Evolutionary conservation across 129 eudicot genomes (phyloP).

Genomic region (Lactuca sativa): DNA sequence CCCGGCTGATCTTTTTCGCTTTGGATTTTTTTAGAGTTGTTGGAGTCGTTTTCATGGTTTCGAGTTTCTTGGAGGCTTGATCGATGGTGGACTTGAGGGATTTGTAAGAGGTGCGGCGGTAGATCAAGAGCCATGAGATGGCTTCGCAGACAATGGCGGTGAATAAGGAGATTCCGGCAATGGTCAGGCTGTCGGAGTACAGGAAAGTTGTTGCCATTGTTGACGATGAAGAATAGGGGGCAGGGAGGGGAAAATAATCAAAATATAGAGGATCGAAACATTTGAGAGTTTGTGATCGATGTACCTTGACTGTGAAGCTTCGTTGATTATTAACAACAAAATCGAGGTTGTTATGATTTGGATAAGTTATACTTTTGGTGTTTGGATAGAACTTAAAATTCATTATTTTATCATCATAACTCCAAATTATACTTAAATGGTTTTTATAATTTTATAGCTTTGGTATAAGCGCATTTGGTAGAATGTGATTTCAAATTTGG

Average conservation of each 20-base stretch:
- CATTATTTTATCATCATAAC: too few relatives aligned
- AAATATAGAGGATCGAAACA: not conserved
- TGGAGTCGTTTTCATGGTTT: conserved; percentile 71
- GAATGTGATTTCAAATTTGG: too few relatives aligned
- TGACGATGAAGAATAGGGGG: conserved; percentile 13
- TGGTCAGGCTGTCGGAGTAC: conserved; percentile 77
- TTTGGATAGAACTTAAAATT: not conserved
- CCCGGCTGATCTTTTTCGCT: conserved; percentile 78
- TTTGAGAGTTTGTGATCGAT: not conserved
- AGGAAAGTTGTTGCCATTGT: conserved; percentile 46
- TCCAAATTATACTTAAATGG: too few relatives aligned
- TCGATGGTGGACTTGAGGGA: conserved; percentile 91
- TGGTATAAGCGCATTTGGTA: too few relatives aligned
- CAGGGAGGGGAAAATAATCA: not conserved
- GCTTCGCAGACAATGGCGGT: conserved; percentile 86
- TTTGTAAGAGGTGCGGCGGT: conserved; percentile 89
- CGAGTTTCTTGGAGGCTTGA: conserved; percentile 88
- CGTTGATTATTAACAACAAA: not conserved
- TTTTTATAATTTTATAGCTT: too few relatives aligned
- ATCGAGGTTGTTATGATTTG: not conserved
- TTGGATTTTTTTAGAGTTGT: conserved; percentile 51
- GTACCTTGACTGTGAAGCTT: not conserved
- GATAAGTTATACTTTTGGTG: not conserved
- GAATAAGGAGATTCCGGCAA: conserved; percentile 64
- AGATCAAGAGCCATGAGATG: conserved; percentile 82